These are phyloP conservation scores for Amylocarpus encephaloides DNA, from an alignment of 2,329 filamentous ascomycete species.

Conservation along the genomic window DNA sequence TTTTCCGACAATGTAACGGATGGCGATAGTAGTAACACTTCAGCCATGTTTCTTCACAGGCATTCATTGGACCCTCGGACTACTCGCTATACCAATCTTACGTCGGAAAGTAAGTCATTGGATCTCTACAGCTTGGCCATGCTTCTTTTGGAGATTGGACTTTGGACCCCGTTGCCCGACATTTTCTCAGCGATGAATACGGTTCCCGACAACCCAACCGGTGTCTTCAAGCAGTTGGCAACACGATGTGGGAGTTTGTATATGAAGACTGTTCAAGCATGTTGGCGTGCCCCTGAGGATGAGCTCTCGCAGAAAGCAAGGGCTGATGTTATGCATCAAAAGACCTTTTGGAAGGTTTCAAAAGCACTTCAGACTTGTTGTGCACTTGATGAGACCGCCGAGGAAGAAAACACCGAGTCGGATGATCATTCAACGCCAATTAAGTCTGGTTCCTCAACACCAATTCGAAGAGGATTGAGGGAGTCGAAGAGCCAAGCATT, in stretches of 20 bases:
- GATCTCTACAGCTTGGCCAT: slow-evolving; percentile 71
- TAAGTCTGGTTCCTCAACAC: slow-evolving; percentile 18
- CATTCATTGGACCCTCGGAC: slow-evolving; percentile 58
- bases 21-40: slow-evolving; percentile 15
- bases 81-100: slow-evolving; percentile 43
- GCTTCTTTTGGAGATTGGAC: slow-evolving; percentile 65
- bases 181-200: slow-evolving; percentile 25
- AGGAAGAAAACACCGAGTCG: slow-evolving; percentile 44
- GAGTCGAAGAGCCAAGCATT: slow-evolving; percentile 16
- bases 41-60: slow-evolving; percentile 40
- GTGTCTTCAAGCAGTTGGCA: slow-evolving; percentile 26
- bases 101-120: slow-evolving; percentile 50
- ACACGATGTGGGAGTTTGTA: slow-evolving; percentile 65
- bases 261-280: slow-evolving; percentile 67
- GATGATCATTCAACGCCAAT: slow-evolving; percentile 38
- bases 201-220: slow-evolving; percentile 23
- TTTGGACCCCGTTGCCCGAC: slow-evolving; percentile 59
- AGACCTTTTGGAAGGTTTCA: slow-evolving; percentile 46
- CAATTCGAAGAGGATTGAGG: slow-evolving; percentile 15
- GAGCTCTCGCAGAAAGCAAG: slow-evolving; percentile 43
- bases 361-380: slow-evolving; percentile 51
- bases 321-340: slow-evolving; percentile 50
- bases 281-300: slow-evolving; percentile 63
- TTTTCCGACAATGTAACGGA: slow-evolving; percentile 46
- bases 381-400: slow-evolving; percentile 53